phyloP scores from a whole-genome alignment of 139 green algal genomes.

The Coelastrella sp. region DNA sequence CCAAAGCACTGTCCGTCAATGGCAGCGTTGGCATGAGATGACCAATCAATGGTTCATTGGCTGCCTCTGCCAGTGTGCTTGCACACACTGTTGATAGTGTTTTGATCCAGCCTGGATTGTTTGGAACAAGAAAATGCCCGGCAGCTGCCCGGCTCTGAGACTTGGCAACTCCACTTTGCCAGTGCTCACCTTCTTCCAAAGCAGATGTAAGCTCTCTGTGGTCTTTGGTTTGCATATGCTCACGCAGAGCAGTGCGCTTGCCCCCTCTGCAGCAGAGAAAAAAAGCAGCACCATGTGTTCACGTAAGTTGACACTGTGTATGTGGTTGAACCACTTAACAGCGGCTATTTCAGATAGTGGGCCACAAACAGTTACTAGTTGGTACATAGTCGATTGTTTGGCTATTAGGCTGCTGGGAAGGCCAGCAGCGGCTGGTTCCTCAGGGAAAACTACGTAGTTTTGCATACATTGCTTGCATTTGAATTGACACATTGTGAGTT shows the following conservation, averaged over 20 bases:
- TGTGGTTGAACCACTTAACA: no score
- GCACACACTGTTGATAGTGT: background rate
- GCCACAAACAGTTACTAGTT: no score
- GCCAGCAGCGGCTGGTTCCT: background rate
- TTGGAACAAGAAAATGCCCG: no score
- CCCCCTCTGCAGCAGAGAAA: slow-evolving; percentile 17
- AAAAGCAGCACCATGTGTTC: background rate
- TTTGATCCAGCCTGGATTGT: no score
- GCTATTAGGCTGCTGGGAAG: no score
- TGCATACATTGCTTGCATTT: no score
- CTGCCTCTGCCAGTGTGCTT: background rate
- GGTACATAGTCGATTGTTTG: no score
- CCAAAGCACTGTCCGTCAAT: background rate
- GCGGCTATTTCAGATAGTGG: no score
- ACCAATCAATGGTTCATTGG: background rate
- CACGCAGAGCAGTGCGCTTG: slow-evolving; percentile 36
- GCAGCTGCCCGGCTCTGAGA: no score
- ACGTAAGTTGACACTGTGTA: no score
- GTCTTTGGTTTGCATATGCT: slow-evolving; percentile 47
- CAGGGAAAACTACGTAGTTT: background rate
- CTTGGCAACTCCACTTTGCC: background rate
- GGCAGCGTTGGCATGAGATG: background rate
- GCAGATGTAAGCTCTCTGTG: slow-evolving; percentile 39
- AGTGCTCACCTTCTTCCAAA: slow-evolving; percentile 2
- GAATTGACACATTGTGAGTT: no score